Percentiles rank a stretch among this genome's conserved stretches.
Evolutionary conservation across 768 basidiomycete species (phyloP).

Genomic region (Dentipellis sp.): DNA sequence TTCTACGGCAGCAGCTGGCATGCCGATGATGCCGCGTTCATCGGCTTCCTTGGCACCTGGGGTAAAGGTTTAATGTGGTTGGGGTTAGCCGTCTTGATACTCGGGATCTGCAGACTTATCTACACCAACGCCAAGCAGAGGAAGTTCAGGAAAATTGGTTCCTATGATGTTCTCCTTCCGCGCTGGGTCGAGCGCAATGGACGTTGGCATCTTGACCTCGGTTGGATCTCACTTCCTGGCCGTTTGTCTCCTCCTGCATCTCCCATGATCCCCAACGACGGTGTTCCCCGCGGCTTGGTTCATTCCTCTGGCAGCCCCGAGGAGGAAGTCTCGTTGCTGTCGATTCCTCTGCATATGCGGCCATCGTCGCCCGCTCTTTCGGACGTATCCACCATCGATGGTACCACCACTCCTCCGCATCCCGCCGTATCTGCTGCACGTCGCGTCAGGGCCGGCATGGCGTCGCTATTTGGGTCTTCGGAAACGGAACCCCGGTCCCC

Average conservation of each 20-base stretch:
- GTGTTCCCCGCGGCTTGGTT: neutral
- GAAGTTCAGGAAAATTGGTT: slow-evolving; percentile 50
- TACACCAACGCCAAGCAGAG: slow-evolving; percentile 49
- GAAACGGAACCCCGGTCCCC: slow-evolving; percentile 12
- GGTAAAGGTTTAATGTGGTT: slow-evolving; percentile 86
- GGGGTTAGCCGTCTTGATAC: slow-evolving; percentile 60
- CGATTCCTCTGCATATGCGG: slow-evolving; percentile 52
- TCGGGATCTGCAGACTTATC: slow-evolving; percentile 51
- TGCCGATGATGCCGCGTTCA: slow-evolving; percentile 95
- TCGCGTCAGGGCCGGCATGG: slow-evolving; percentile 46
- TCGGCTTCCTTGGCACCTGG: slow-evolving; percentile 83
- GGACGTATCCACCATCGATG: slow-evolving; percentile 32
- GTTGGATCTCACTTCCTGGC: slow-evolving; percentile 40
- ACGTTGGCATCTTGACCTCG: slow-evolving; percentile 66
- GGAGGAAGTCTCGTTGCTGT: slow-evolving; percentile 38
- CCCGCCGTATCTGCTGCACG: slow-evolving; percentile 37
- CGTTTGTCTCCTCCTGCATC: slow-evolving; percentile 4
- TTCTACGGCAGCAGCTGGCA: slow-evolving; percentile 99
- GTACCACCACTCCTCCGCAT: slow-evolving; percentile 33
- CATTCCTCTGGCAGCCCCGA: slow-evolving; percentile 18
- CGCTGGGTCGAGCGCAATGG: slow-evolving; percentile 63
- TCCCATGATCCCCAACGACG: slow-evolving; percentile 2
- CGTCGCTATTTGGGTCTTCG: slow-evolving; percentile 29
- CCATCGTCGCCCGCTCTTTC: slow-evolving; percentile 46
- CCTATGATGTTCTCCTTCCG: slow-evolving; percentile 74